Conservation (phyloP, 1,284 basidiomycete species). For the Boletus semigastroideus region DNA sequence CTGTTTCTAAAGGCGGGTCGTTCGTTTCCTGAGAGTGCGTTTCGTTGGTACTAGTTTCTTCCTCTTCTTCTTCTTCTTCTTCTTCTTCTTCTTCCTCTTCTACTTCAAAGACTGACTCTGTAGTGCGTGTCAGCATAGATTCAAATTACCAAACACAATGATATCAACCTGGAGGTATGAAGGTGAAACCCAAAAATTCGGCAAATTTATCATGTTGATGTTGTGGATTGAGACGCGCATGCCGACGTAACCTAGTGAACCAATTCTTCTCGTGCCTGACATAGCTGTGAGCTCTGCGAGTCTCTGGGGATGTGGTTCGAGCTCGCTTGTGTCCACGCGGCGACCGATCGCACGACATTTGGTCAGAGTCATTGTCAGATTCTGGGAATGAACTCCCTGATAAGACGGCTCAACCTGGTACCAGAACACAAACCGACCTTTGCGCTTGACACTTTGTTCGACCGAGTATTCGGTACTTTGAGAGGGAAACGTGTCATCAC, state of each 20-base stretch:
- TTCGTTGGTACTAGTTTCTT: background rate
- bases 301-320: constrained; percentile 45
- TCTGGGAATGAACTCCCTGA: constrained; percentile 12
- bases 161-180: constrained; percentile 19
- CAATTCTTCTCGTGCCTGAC: constrained; percentile 33
- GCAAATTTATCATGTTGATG: background rate
- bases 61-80: constrained; percentile 39
- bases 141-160: background rate
- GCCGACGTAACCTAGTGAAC: constrained; percentile 37
- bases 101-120: constrained; percentile 37
- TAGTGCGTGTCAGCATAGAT: constrained; percentile 7
- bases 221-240: constrained; percentile 33
- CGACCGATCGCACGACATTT: constrained; percentile 25
- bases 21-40: constrained; percentile 6
- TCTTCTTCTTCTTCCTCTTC: constrained; percentile 36
- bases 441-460: constrained; percentile 41
- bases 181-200: constrained; percentile 8
- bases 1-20: constrained; percentile 27
- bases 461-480: constrained; percentile 19
- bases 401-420: constrained; percentile 10
- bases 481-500: constrained; percentile 13
- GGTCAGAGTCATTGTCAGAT: constrained; percentile 17
- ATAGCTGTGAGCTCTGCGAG: constrained; percentile 39
- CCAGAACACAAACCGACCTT: constrained; percentile 38
- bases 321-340: constrained; percentile 42